Percentiles rank a stretch among this genome's conserved stretches.
These are phyloP conservation scores for Talaromyces sp. DNA, from an alignment of 2,329 filamentous ascomycete species.

Conservation along the genomic window DNA sequence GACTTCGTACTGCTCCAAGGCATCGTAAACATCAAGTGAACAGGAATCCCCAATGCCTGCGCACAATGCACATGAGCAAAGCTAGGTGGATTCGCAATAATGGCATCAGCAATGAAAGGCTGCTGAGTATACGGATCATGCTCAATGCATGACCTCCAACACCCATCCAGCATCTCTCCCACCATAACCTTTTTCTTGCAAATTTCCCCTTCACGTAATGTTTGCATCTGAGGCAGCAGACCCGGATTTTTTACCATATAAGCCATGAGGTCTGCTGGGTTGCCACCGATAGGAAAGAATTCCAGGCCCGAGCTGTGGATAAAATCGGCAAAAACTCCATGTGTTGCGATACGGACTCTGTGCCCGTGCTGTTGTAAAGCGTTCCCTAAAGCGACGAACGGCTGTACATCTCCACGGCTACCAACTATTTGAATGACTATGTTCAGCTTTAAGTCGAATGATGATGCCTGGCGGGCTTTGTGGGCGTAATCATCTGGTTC, in stretches of 20 bases:
- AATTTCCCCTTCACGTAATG: constrained; percentile 39
- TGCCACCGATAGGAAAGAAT: constrained; percentile 61
- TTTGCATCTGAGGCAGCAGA: constrained; percentile 42
- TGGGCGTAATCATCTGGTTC: constrained; percentile 19
- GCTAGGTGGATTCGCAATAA: constrained; percentile 58
- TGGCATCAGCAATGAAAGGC: constrained; percentile 58
- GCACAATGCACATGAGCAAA: constrained; percentile 59
- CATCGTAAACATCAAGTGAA: constrained; percentile 59
- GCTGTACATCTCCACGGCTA: constrained; percentile 62
- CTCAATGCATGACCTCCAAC: constrained; percentile 45
- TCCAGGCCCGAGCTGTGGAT: constrained; percentile 57
- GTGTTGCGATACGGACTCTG: constrained; percentile 61
- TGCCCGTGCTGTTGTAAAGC: constrained; percentile 55
- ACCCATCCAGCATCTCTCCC: constrained; percentile 42
- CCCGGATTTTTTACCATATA: constrained; percentile 56
- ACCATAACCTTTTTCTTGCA: constrained; percentile 37
- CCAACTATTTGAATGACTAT: constrained; percentile 61
- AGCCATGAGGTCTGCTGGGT: constrained; percentile 57
- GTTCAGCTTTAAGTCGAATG: constrained; percentile 43
- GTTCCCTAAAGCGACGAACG: constrained; percentile 60
- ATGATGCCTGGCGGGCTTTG: not conserved
- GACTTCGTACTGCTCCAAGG: constrained; percentile 51
- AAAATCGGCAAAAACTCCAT: constrained; percentile 57
- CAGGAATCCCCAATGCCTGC: constrained; percentile 51
- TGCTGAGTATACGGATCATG: constrained; percentile 30